Base-by-base conservation (phyloP, 2,329 filamentous ascomycete genomes). In the Fusarium pseudoanthophilum region DNA sequence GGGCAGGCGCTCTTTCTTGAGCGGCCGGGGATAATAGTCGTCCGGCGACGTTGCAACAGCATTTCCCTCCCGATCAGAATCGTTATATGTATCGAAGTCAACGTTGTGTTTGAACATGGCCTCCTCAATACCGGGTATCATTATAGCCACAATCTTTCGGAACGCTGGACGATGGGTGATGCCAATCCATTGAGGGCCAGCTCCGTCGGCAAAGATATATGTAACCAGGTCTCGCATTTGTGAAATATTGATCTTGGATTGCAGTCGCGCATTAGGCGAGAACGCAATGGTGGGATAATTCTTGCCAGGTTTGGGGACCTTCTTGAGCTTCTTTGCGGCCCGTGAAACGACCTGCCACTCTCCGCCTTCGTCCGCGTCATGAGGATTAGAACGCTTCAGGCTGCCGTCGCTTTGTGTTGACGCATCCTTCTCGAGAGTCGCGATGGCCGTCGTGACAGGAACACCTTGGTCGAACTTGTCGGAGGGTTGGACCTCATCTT, bases 71-170 rank as follows among this genome's bases (percentile, higher is more conserved):
- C 39, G 79, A 78, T 26, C 75, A 68, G 64, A 72, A 32, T 83
- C 79, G 48, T 86, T 84, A 77, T 86, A 89, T 3, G 79, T 82
- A 15, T 82, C 79, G 55, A 87, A 87, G 72, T 90, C 83, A 42
- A 87, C 85, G 42, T 82, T 79, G 18, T 89, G 87, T 80, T 92
- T 90, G 83, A 98, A 97, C 93, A 98, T 96, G 71, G 91, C 92
- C 78, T 94, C 89, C 79, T 98, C 95, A 30, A 99, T 84, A 0
- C 96, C 96, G 16, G 96, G 96, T 16, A 98, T 91, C 93, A 98
- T 95, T 74, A 99, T 85, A 45, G 93, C 89, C 36, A 98, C 95
- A 36, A 97, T 92, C 83, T 96, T 97, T 72, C 90, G 85, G 76
- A 93, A 90, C 66, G 90, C 86, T 11, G 89, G 87, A 51, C 91